Conservation (phyloP, 2,329 filamentous ascomycete species). For the Talaromyces sp. region DNA sequence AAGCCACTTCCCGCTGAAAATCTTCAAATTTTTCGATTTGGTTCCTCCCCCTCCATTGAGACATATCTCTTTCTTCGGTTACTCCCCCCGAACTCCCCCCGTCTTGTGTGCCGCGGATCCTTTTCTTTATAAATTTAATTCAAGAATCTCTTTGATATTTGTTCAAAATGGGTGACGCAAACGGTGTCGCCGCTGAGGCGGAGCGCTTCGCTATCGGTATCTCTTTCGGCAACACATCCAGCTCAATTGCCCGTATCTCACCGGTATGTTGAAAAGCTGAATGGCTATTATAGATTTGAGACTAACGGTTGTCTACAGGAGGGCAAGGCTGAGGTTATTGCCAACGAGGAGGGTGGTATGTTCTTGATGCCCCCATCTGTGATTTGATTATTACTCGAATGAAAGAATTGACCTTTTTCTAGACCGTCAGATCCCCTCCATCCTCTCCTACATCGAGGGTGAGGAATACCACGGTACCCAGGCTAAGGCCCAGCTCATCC, state of each 20-base stretch:
- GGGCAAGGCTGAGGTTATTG: slow-evolving; percentile 95
- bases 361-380: slow-evolving; percentile 15
- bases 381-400: not conserved
- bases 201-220: slow-evolving; percentile 82
- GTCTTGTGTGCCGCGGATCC: slow-evolving; percentile 20
- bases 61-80: slow-evolving; percentile 21
- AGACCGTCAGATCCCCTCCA: slow-evolving; percentile 96
- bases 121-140: slow-evolving; percentile 11
- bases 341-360: slow-evolving; percentile 95
- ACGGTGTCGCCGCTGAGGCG: slow-evolving; percentile 50
- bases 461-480: slow-evolving; percentile 97
- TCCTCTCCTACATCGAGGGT: slow-evolving; percentile 91
- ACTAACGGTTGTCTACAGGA: slow-evolving; percentile 55
- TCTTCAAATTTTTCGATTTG: slow-evolving; percentile 39
- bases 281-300: not conserved
- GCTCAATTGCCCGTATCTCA: slow-evolving; percentile 89
- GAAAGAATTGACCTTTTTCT: slow-evolving; percentile 22
- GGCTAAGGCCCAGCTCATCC: slow-evolving; percentile 89
- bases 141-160: slow-evolving; percentile 15
- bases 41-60: slow-evolving; percentile 25
- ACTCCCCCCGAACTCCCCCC: slow-evolving; percentile 16
- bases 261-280: slow-evolving; percentile 46
- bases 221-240: slow-evolving; percentile 97
- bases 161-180: slow-evolving; percentile 55
- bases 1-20: slow-evolving; percentile 38